These are phyloP conservation scores for Candida fluviatilis DNA, from an alignment of 805 yeast genomes.

Conservation along the genomic window DNA sequence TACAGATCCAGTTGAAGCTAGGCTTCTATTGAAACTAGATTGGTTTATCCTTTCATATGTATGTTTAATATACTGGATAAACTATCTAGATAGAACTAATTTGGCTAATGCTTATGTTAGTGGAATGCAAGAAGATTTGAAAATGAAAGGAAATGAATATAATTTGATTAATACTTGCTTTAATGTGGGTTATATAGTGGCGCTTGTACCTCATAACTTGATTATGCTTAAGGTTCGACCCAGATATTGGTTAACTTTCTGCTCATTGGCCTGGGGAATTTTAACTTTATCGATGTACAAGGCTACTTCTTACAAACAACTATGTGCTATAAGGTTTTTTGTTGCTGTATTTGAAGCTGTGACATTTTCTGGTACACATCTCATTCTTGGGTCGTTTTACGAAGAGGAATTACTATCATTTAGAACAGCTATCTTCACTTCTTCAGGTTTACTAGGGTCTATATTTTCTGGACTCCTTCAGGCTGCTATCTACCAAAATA, in stretches of 20 bases:
- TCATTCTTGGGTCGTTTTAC: constrained; percentile 52
- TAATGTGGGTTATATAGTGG: constrained; percentile 58
- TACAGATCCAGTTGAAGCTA: constrained; percentile 24
- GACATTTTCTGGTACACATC: constrained; percentile 52
- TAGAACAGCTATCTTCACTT: constrained; percentile 51
- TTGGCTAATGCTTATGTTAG: constrained; percentile 51
- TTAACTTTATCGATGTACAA: constrained; percentile 49
- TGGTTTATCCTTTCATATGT: constrained; percentile 40
- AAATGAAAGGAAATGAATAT: constrained; percentile 44
- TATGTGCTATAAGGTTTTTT: constrained; percentile 56
- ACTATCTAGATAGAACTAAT: constrained; percentile 51
- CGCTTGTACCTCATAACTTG: constrained; percentile 59
- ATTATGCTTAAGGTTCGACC: constrained; percentile 51
- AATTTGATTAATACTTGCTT: constrained; percentile 53
- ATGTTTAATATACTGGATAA: constrained; percentile 42
- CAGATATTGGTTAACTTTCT: constrained; percentile 50
- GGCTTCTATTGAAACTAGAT: constrained; percentile 32
- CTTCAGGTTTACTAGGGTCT: constrained; percentile 51
- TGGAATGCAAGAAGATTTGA: constrained; percentile 58
- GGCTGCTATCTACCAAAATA: constrained; percentile 44
- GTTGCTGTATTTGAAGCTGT: constrained; percentile 59
- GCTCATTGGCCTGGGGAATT: constrained; percentile 55
- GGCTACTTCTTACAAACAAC: constrained; percentile 43
- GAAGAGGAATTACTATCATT: constrained; percentile 46
- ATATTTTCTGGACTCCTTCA: constrained; percentile 57